Base-by-base conservation (phyloP, 75 land plant genomes). In the Pinus tabuliformis region DNA sequence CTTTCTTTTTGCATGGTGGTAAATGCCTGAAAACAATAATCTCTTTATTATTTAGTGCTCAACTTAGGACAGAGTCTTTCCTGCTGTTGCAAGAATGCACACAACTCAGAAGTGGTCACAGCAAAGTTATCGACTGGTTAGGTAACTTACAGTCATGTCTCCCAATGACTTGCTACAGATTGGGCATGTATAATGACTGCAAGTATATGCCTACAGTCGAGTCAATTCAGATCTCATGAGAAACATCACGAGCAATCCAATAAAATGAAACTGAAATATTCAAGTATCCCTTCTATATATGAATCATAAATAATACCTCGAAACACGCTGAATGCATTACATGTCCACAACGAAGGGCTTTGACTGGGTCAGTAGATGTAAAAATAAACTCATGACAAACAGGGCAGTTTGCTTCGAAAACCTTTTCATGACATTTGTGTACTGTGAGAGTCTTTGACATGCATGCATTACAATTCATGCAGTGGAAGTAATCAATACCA, bases 391-490 rank as follows among this genome's bases (percentile, higher is more conserved):
- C 93, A 60, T 86, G 85, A 83, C 93, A 90, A 33, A 93, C 90
- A 14, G 95, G 95, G 70, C 95, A 90, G 52, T 88, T 83, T 58
- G 88, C 81, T 81, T 88, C 90, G 45, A 89, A 68, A 33, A 86
- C 81, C 58, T 87, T 93, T 60, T 90, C 93, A 75, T 87, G 81
- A 82, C 95, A 92, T 73, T 85, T 85, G 72, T 93, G 95, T 9
- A 20, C 74, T 45, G 77, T 54, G 24, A 90, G 82, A n/a, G 84
- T 64, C 39, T 73, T 80, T 13, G 83, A 73, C 95, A 90, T 90
- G 60, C 95, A 92, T 11, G 84, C 85, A 80, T 92, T 90, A 79
- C 95, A 92, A n/a, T 81, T 92, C 95, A 92, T 92, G 65, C 95
- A 92, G 33, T 92, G 95, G 70, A 90, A 92, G 73, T 73, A 92